Base-by-base conservation (phyloP, 2,329 filamentous ascomycete genomes). In the Myriosclerotinia duriaeana region DNA sequence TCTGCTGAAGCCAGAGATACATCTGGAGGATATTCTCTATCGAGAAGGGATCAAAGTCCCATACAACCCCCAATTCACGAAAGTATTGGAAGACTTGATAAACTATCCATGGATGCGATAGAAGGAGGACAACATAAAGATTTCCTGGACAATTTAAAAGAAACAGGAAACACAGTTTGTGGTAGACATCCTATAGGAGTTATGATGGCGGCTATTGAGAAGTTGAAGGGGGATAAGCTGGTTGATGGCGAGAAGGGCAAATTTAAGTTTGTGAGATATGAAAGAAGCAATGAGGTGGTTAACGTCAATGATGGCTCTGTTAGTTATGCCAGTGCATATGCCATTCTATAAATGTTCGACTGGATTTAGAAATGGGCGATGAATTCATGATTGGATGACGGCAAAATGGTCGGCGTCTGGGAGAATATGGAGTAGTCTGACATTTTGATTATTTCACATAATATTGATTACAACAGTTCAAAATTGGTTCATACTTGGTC, bases 121-220 rank as follows among this genome's bases (percentile, higher is more conserved):
- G 87, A 93, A 76, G 87, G 87, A 2, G 93, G 94, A 1, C 82
- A 79, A 9, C 90, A 96, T 73, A 80, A 84, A 30, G 79, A 78
- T 0, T 98, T 97, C 77, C 80, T 91, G 20, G 80, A 85, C 3
- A 88, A 87, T 52, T 78, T 99, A 26, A 78, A 82, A 63, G 79
- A 85, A 46, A 98, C 94, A 0, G 86, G 86, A 17, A 99, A 99
- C 73, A 97, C 95, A 0, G 92, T 99, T 0, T 99, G 95, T 75
- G 95, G 95, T 4, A 84, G 94, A 59, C 95, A 99, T 79, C 95
- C 95, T 0, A 98, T 99, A 73, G 93, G 95, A 0, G 89, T 98
- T 5, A 85, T 90, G 48, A 93, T 99, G 92, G 92, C 93, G 0
- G 93, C 90, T 0, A 78, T 98, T 68, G 93, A 97, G 79, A 79